These are phyloP conservation scores for Xylariaceae sp. DNA, from an alignment of 2,329 filamentous ascomycete species.

Conservation along the genomic window DNA sequence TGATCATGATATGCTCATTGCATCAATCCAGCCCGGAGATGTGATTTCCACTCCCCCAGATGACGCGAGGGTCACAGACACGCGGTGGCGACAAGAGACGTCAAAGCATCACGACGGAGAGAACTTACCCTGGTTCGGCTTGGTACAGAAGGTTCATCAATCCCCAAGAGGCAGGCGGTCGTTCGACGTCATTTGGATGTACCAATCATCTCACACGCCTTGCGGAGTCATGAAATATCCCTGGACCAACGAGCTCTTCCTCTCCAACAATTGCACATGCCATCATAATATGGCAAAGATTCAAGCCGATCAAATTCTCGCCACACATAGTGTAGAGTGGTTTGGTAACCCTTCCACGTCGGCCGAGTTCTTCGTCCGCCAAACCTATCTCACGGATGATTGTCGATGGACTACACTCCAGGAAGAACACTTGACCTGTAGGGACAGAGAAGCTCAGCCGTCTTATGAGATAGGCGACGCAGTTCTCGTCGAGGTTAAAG, in stretches of 20 bases:
- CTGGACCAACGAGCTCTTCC: conserved; percentile 72
- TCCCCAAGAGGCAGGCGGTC: conserved; percentile 40
- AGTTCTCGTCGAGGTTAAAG: conserved; percentile 50
- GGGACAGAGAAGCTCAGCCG: conserved; percentile 33
- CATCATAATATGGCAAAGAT: conserved; percentile 45
- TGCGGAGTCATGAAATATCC: conserved; percentile 71
- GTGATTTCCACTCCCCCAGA: conserved; percentile 53
- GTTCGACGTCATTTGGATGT: conserved; percentile 75
- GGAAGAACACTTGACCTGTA: conserved; percentile 57
- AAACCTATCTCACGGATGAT: conserved; percentile 65
- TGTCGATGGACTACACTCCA: conserved; percentile 64
- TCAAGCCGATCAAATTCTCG: conserved; percentile 56
- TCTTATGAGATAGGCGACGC: conserved; percentile 59
- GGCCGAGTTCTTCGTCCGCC: conserved; percentile 68
- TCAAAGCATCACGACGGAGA: conserved; percentile 47
- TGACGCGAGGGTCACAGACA: conserved; percentile 45
- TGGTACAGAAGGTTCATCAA: conserved; percentile 61
- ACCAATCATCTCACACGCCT: conserved; percentile 70
- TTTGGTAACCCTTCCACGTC: conserved; percentile 51
- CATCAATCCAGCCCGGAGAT: conserved; percentile 47
- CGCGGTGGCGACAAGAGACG: conserved; percentile 58
- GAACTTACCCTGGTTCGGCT: conserved; percentile 66
- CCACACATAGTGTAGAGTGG: conserved; percentile 61
- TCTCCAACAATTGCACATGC: conserved; percentile 78
- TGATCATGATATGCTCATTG: conserved; percentile 29